A percentile compares a stretch with the other conserved stretches of the same genome.
Conservation (phyloP, 768 basidiomycete species). For the Mycena chlorophos region DNA sequence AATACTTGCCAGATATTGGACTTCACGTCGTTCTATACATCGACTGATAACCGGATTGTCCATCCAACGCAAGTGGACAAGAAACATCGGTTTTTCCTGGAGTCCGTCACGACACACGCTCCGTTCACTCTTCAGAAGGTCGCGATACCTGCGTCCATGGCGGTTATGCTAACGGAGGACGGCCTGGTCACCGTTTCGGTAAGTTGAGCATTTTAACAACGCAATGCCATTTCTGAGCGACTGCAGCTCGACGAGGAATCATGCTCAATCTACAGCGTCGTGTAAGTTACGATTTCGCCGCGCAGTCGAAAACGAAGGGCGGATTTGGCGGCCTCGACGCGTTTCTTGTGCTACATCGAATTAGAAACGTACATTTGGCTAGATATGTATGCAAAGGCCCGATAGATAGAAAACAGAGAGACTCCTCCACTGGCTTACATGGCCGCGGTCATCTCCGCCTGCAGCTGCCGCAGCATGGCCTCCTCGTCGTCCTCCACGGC, state of each 20-base stretch:
- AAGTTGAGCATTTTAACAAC: constrained; percentile 1
- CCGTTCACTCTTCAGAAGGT: constrained; percentile 25
- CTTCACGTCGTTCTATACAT: constrained; percentile 30
- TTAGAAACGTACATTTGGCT: constrained; percentile 17
- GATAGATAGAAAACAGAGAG: constrained; percentile 22
- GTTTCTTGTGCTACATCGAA: no score
- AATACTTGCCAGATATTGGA: constrained; percentile 30
- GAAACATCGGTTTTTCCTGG: constrained; percentile 20
- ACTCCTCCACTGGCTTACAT: constrained; percentile 63
- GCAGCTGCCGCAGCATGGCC: constrained; percentile 81
- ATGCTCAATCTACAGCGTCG: constrained; percentile 11
- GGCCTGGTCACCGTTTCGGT: constrained; percentile 36
- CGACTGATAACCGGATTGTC: constrained; percentile 22
- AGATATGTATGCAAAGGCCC: constrained; percentile 20
- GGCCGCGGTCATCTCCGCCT: constrained; percentile 81
- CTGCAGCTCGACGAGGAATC: constrained; percentile 12
- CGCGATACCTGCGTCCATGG: constrained; percentile 20
- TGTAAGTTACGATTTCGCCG: no score
- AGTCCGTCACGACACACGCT: constrained; percentile 27
- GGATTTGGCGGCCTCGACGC: no score
- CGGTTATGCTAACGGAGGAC: constrained; percentile 39
- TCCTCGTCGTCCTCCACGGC: constrained; percentile 87
- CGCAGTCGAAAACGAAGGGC: no score
- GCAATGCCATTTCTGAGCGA: background rate
- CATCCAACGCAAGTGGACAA: constrained; percentile 15